Evolutionary conservation across 2,329 filamentous ascomycete species (phyloP).

Genomic region (Graphiopsis chlorocephala): DNA sequence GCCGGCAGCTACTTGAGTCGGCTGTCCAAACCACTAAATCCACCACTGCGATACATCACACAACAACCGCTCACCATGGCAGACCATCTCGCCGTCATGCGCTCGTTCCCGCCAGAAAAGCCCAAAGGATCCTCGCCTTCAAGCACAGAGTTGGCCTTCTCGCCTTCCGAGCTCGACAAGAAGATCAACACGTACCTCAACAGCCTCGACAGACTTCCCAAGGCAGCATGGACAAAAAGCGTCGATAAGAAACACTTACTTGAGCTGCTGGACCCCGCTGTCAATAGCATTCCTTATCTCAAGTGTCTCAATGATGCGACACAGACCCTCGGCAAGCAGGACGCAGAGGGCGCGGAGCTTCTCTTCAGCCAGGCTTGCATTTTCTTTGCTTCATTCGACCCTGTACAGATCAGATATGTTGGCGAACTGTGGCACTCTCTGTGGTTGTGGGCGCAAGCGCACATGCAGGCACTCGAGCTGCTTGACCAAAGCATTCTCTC

Average conservation of each 20-base stretch:
- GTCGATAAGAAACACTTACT: slow-evolving; percentile 42
- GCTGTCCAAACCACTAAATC: background rate
- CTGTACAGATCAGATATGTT: slow-evolving; percentile 54
- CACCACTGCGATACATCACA: background rate
- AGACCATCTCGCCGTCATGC: slow-evolving; percentile 22
- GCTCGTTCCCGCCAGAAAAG: slow-evolving; percentile 36
- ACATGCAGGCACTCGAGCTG: slow-evolving; percentile 16
- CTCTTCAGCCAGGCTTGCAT: slow-evolving; percentile 48
- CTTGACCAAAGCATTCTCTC: slow-evolving; percentile 38
- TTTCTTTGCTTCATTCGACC: slow-evolving; percentile 52
- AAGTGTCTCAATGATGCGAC: slow-evolving; percentile 47
- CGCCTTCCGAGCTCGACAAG: slow-evolving; percentile 40
- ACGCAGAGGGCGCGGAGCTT: slow-evolving; percentile 37
- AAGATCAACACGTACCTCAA: slow-evolving; percentile 36
- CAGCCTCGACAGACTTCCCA: slow-evolving; percentile 35
- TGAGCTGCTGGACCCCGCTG: slow-evolving; percentile 52
- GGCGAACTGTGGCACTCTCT: slow-evolving; percentile 48
- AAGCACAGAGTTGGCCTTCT: slow-evolving; percentile 21
- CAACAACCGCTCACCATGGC: slow-evolving; percentile 22
- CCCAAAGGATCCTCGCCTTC: slow-evolving; percentile 29
- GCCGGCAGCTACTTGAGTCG: background rate
- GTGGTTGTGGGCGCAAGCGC: slow-evolving; percentile 36
- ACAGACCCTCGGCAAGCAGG: slow-evolving; percentile 21
- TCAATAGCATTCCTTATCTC: slow-evolving; percentile 60
- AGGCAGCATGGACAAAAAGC: slow-evolving; percentile 34